Base-by-base conservation (phyloP, 345 rosid genomes). In the Draba incana region DNA sequence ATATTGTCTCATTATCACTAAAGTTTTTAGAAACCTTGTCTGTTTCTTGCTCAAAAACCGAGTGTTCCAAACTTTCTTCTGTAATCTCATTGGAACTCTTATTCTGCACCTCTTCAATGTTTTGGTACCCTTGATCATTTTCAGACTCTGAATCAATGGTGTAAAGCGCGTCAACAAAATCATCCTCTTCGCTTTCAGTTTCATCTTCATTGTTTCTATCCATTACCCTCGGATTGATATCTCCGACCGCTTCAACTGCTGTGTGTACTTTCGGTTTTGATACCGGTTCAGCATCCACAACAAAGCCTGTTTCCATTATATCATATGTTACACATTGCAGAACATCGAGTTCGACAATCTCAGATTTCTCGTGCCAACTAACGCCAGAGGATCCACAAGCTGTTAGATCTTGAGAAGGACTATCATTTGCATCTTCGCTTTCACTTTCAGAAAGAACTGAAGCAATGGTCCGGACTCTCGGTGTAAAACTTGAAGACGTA, bases 131-230 rank as follows among this genome's bases (percentile, higher is more conserved):
- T 47, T 68, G 81, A 44, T 83, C 85, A 42, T 11, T 42, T 60
- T 53, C 69, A 64, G 88, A 90, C 83, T 87, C 98, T 0, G 98
- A 85, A 59, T 90, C 97, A 4, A 93, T 86, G 10, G 89, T 88
- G 81, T 93, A 88, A 68, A 88, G 91, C n/a, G 97, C 97, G 77
- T 93, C 98, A 85, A 82, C 72, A 51, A 65, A 90, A 66, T 82
- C 68, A 31, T 90, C 98, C 24, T 82, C 74, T 79, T 90, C 97
- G 61, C 97, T 93, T 70, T 84, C 98, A 68, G 78, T 73, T 68
- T 90, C 97, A 46, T 55, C 60, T 57, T 75, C 71, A 75, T 49
- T 75, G 28, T 55, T 60, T 62, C 56, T 64, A 57, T 64, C 59
- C 51, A 27, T 0, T 16, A 3, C 58, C 16, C 11, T 90, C 6